Conservation (phyloP, 2,329 filamentous ascomycete species). For the Botrytis pseudocinerea region DNA sequence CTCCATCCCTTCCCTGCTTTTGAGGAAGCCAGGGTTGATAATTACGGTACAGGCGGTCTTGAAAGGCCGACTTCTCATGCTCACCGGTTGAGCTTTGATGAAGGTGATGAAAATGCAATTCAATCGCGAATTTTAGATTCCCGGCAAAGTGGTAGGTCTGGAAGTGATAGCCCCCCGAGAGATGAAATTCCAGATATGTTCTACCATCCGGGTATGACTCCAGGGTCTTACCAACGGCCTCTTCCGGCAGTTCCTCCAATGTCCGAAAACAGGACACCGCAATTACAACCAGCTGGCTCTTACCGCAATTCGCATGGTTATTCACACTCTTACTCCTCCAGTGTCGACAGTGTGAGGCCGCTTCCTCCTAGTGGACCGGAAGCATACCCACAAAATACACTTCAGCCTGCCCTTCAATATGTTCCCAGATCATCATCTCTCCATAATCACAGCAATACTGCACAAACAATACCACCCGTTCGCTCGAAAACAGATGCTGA, state of each 20-base stretch:
- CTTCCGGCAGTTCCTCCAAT: conserved; percentile 60
- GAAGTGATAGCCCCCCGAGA: conserved; percentile 64
- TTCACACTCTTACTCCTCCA: conserved; percentile 48
- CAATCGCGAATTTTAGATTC: conserved; percentile 55
- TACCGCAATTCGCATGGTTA: conserved; percentile 54
- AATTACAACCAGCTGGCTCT: conserved; percentile 56
- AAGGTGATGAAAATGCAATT: conserved; percentile 76
- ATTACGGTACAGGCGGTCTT: conserved; percentile 85
- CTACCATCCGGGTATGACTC: conserved; percentile 80
- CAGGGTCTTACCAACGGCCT: conserved; percentile 61
- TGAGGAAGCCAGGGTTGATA: conserved; percentile 62
- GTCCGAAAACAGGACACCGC: conserved; percentile 48
- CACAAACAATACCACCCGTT: conserved; percentile 76
- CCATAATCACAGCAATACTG: conserved; percentile 77
- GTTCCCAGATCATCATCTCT: conserved; percentile 78
- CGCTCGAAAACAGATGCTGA: conserved; percentile 91
- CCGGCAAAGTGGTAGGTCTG: conserved; percentile 45
- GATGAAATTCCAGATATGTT: conserved; percentile 88
- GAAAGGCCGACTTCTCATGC: conserved; percentile 71
- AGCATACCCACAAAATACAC: conserved; percentile 48
- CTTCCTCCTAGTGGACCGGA: conserved; percentile 38
- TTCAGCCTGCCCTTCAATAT: conserved; percentile 41
- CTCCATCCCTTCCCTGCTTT: conserved; percentile 59
- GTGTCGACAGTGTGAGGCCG: conserved; percentile 46
- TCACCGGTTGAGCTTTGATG: conserved; percentile 83